These are phyloP conservation scores for Fraxinus xanthoxyloides DNA, from an alignment of 305 asterid genomes.

Conservation along the genomic window DNA sequence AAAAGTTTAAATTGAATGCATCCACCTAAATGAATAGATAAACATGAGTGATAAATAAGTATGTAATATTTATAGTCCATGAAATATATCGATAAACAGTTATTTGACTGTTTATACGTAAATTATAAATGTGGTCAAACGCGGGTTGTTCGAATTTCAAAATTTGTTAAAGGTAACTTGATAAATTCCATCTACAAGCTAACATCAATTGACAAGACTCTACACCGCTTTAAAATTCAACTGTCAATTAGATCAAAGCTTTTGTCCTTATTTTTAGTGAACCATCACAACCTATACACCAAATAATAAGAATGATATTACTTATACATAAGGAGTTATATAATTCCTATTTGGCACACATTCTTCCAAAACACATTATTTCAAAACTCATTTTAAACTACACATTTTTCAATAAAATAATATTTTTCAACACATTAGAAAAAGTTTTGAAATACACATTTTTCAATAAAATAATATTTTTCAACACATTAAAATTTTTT, in stretches of 20 bases:
- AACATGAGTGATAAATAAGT: no score
- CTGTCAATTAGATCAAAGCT: background rate
- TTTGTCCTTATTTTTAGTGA: background rate
- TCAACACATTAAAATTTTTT: no score
- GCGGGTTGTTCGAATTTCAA: background rate
- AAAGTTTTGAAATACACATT: no score
- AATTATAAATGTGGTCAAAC: background rate
- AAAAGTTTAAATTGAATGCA: no score
- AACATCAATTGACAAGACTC: background rate
- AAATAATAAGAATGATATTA: background rate
- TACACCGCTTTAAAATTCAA: background rate
- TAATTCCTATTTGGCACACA: no score
- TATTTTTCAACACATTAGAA: no score
- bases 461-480: no score
- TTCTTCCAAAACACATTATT: no score
- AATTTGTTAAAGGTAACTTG: background rate
- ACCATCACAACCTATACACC: background rate
- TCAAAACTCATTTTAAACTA: no score
- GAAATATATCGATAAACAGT: background rate
- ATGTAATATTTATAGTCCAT: background rate
- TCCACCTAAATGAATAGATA: background rate
- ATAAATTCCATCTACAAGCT: background rate
- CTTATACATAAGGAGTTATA: no score
- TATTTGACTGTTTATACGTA: background rate
- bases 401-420: no score